Conservation (phyloP, 441 rosid genomes). For the Monsonia emarginata region DNA sequence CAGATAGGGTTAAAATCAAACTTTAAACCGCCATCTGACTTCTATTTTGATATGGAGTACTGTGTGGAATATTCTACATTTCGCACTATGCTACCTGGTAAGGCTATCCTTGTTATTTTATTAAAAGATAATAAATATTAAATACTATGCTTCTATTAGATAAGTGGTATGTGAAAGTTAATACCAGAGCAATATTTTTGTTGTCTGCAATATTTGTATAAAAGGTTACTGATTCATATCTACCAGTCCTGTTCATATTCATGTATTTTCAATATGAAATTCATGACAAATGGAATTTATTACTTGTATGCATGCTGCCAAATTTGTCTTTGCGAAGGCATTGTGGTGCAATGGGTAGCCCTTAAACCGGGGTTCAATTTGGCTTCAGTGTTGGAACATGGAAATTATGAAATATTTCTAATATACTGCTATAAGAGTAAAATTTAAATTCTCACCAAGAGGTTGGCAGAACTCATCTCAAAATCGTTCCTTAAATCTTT, state of each 20-base stretch:
- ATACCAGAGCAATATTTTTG: neutral
- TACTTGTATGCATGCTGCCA: neutral
- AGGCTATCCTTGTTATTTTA: neutral
- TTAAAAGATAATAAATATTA: neutral
- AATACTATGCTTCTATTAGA: neutral
- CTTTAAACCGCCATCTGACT: slow-evolving; percentile 19
- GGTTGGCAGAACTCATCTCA: slow-evolving; percentile 2
- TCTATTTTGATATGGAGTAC: slow-evolving; percentile 41
- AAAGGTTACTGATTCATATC: neutral
- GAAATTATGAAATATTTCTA: neutral
- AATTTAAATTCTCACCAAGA: neutral
- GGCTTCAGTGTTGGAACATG: neutral
- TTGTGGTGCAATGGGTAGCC: neutral
- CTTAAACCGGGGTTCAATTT: neutral
- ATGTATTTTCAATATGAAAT: neutral
- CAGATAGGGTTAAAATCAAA: slow-evolving; percentile 14
- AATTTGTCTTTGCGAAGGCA: neutral
- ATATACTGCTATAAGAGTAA: neutral
- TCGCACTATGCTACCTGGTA: slow-evolving; percentile 38
- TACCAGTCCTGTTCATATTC: neutral
- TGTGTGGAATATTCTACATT: slow-evolving; percentile 44
- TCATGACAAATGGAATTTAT: neutral
- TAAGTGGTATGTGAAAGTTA: neutral
- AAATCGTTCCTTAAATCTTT: slow-evolving; percentile 2
- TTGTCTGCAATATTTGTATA: neutral